A percentile compares a stretch with the other conserved stretches of the same genome.
These are phyloP conservation scores for Arachis hypogaea DNA, from an alignment of 306 rosid genomes.

Conservation along the genomic window DNA sequence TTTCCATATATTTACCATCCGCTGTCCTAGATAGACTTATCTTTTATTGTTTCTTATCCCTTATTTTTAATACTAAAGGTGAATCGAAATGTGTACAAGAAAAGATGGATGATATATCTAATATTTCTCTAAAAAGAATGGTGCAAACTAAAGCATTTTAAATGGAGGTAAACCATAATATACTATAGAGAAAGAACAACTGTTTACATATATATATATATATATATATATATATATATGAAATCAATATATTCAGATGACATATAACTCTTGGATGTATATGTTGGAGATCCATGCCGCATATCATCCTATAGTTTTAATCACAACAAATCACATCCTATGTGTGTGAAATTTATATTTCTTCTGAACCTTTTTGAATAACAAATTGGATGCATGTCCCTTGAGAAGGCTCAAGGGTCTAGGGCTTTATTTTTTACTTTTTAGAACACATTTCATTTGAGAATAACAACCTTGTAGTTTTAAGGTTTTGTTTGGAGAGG, in stretches of 20 bases:
- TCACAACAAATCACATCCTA: background rate
- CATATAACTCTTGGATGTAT: no score
- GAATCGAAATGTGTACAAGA: no score
- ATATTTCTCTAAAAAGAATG: background rate
- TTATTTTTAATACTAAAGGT: no score
- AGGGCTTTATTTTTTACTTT: background rate
- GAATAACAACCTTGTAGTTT: background rate
- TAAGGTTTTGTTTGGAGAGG: background rate
- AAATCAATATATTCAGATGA: background rate
- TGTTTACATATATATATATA: background rate
- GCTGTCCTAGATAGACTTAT: no score
- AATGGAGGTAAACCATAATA: background rate
- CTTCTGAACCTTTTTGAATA: background rate
- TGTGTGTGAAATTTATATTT: background rate
- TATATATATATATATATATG: background rate
- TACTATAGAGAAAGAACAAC: no score
- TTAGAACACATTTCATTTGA: background rate
- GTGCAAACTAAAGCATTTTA: no score
- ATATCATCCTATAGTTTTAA: background rate
- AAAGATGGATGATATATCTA: no score
- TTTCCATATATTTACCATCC: no score
- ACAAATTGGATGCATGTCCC: conserved; percentile 22
- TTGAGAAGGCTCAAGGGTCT: conserved; percentile 5
- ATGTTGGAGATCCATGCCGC: background rate
- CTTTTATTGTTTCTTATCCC: no score